Evolutionary conservation across 2,329 filamentous ascomycete genomes (phyloP).

Genomic region (Beauveria pseudobassiana): DNA sequence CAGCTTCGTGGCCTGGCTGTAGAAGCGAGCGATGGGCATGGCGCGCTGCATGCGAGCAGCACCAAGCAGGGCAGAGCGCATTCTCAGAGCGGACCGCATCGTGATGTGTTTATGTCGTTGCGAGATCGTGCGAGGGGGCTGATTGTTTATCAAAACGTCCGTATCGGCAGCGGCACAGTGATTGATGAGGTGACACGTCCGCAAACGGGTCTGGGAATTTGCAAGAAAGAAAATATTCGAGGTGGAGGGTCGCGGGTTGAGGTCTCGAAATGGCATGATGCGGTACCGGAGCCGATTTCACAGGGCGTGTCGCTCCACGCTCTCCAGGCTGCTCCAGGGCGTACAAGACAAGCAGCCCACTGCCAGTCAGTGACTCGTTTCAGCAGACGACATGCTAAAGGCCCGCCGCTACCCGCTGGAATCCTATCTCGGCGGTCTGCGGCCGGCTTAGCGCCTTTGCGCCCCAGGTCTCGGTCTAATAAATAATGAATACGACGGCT

Average conservation of each 20-base stretch:
- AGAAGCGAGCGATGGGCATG: slow-evolving; percentile 28
- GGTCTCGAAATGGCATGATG: slow-evolving; percentile 1
- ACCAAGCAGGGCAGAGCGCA: slow-evolving; percentile 29
- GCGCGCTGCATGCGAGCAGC: slow-evolving; percentile 29
- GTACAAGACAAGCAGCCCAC: neutral
- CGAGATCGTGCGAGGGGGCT: neutral
- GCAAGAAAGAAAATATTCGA: neutral
- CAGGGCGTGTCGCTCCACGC: neutral
- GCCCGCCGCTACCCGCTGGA: slow-evolving; percentile 14
- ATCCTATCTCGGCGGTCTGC: slow-evolving; percentile 5
- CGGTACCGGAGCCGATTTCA: slow-evolving; percentile 4
- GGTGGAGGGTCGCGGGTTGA: neutral
- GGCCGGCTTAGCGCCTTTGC: neutral
- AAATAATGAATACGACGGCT: neutral
- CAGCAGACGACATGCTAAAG: neutral
- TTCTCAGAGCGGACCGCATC: slow-evolving; percentile 13
- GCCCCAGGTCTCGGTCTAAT: neutral
- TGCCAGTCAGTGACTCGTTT: slow-evolving; percentile 4
- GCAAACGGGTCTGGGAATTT: neutral
- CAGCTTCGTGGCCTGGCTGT: slow-evolving; percentile 48
- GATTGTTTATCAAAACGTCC: neutral
- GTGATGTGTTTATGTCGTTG: slow-evolving; percentile 4
- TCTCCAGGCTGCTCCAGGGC: neutral
- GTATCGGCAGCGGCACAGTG: neutral
- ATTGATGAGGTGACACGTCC: slow-evolving; percentile 1